A percentile compares a stretch with the other conserved stretches of the same genome.
phyloP scores from a whole-genome alignment of 495 filamentous ascomycete species.

The Opeltia flavorubescens region DNA sequence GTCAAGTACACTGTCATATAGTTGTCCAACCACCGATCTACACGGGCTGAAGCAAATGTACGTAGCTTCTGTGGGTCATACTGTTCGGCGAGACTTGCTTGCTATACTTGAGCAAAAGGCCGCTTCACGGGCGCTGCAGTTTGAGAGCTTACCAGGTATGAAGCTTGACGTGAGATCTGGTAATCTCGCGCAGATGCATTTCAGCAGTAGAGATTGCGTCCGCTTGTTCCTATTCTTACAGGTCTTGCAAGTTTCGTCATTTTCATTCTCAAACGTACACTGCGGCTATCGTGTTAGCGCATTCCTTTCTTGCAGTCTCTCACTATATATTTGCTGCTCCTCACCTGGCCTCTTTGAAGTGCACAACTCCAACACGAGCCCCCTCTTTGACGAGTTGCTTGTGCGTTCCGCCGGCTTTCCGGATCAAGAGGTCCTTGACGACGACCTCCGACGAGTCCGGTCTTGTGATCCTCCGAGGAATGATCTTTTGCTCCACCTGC shows the following conservation, averaged over 20 bases:
- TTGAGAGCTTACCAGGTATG: background rate
- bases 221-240: background rate
- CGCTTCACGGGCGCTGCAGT: background rate
- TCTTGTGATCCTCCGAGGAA: background rate
- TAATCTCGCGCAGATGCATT: background rate
- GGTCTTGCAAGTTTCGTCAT: background rate
- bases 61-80: background rate
- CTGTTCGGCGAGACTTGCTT: conserved; percentile 1
- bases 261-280: background rate
- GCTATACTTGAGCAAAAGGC: background rate
- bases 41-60: background rate
- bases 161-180: background rate
- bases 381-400: background rate
- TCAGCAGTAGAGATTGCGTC: background rate
- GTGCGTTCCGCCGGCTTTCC: background rate
- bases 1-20: background rate
- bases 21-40: background rate
- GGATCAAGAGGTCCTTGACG: background rate
- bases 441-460: background rate
- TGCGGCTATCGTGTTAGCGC: background rate
- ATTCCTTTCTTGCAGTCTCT: background rate
- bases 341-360: background rate
- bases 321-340: background rate
- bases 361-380: background rate
- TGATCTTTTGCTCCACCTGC: background rate